These are phyloP conservation scores for Penicillium sp. DNA, from an alignment of 2,329 filamentous ascomycete genomes.

Conservation along the genomic window DNA sequence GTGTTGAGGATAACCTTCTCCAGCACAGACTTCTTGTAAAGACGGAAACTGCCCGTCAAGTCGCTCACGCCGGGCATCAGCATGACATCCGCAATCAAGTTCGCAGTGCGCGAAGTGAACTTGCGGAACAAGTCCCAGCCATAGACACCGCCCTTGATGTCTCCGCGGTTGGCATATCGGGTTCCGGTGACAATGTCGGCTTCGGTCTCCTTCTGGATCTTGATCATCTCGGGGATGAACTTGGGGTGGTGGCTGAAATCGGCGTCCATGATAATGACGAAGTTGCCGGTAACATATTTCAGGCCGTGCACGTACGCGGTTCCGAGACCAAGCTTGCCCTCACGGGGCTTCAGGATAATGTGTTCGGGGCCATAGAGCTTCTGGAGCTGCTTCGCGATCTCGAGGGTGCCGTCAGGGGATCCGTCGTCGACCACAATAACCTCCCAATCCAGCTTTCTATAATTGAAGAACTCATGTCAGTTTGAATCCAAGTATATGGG, in stretches of 20 bases:
- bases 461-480: conserved; percentile 3
- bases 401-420: conserved; percentile 92
- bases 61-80: conserved; percentile 92
- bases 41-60: conserved; percentile 87
- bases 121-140: conserved; percentile 96
- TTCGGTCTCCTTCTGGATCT: conserved; percentile 71
- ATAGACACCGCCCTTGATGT: conserved; percentile 72
- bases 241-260: conserved; percentile 99
- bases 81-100: conserved; percentile 93
- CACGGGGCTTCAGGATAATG: conserved; percentile 81
- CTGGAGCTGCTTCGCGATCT: conserved; percentile 86
- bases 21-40: conserved; percentile 90
- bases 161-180: conserved; percentile 76
- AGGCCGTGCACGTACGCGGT: conserved; percentile 96
- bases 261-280: conserved; percentile 99
- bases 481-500: not conserved
- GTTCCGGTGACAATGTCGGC: conserved; percentile 98
- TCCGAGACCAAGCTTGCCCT: conserved; percentile 94
- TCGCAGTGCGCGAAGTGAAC: conserved; percentile 71
- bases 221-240: conserved; percentile 95
- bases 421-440: conserved; percentile 98
- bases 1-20: conserved; percentile 88
- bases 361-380: conserved; percentile 74
- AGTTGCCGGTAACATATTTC: conserved; percentile 87
- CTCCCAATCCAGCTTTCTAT: conserved; percentile 91